Percentiles rank a stretch among this genome's conserved stretches.
phyloP scores from a whole-genome alignment of 1,284 basidiomycete species.

The Xerocomus nothofagi region DNA sequence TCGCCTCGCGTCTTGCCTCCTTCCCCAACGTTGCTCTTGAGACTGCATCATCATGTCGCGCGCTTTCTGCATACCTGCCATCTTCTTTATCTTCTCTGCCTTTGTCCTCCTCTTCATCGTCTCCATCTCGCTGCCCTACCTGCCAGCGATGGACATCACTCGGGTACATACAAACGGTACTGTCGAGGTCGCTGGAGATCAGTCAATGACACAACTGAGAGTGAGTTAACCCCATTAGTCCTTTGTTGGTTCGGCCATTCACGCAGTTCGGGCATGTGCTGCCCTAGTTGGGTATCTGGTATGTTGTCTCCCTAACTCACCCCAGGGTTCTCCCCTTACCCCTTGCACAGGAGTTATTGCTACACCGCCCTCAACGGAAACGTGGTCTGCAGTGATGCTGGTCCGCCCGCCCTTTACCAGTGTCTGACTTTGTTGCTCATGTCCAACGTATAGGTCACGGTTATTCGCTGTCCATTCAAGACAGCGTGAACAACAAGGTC shows the following conservation, averaged over 20 bases:
- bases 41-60: slow-evolving; percentile 42
- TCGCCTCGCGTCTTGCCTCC: slow-evolving; percentile 6
- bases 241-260: slow-evolving; percentile 5
- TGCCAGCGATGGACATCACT: slow-evolving; percentile 62
- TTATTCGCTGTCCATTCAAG: slow-evolving; percentile 45
- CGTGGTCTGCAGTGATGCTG: slow-evolving; percentile 16
- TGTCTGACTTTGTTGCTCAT: slow-evolving; percentile 5
- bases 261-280: slow-evolving; percentile 12
- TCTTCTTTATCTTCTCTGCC: slow-evolving; percentile 60
- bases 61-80: slow-evolving; percentile 63
- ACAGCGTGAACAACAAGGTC: slow-evolving; percentile 31
- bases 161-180: slow-evolving; percentile 49
- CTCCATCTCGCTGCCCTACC: slow-evolving; percentile 67
- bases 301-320: neutral
- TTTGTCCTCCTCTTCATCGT: slow-evolving; percentile 66
- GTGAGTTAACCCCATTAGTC: slow-evolving; percentile 42
- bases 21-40: slow-evolving; percentile 7
- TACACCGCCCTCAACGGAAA: slow-evolving; percentile 17
- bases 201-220: slow-evolving; percentile 47
- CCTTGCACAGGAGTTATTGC: slow-evolving; percentile 29
- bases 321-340: slow-evolving; percentile 7
- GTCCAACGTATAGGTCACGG: slow-evolving; percentile 44
- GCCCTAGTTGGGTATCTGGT: slow-evolving; percentile 33
- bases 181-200: slow-evolving; percentile 32
- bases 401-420: slow-evolving; percentile 20